Evolutionary conservation across 2,329 filamentous ascomycete species (phyloP), one percentile per base, ranked within the genome.

Genomic region (Talaromyces sp.): DNA sequence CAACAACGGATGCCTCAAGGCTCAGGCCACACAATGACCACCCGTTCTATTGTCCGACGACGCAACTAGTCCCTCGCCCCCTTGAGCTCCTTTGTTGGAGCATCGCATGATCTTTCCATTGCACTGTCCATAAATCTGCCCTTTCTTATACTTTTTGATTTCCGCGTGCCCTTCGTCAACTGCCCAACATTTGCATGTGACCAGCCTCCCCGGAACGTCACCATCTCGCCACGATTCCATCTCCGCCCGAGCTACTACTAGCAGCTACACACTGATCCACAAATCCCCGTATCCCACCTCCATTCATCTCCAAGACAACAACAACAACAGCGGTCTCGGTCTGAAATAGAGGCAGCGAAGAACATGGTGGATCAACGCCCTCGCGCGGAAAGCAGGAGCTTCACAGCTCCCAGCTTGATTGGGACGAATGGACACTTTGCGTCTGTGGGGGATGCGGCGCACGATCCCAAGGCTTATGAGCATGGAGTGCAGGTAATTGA

Each of bases 401-500:
- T 71, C 51, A 78, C 77, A 17, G 73, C 74, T 22, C 76, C 75
- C 22, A 69, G 74, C 68, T 68, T 73, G 63, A 80, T 82, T 76
- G 76, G 76, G 53, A 77, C 73, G 56, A 82, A 82, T 70, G 80
- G 79, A 53, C 80, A 82, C 70, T 80, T 82, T 71, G 79, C 80
- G 64, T 74, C 78, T 56, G 71, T 77, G 64, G 79, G 77, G 64
- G 76, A 76, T 68, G 61, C 65, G 17, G 73, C 75, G 58, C 72
- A 72, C 59, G 73, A 78, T 61, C 73, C 73, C 66, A 72, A 72
- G 36, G 74, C 74, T 43, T 98, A 94, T 78, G 91, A 93, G 75
- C 91, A 97, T 86, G 95, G 95, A 75, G 91, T 98, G 75, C 95
- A 99, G 81, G 93, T 99, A 72, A 92, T 99, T 75, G 92, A 97